Evolutionary conservation across 805 yeast genomes (phyloP).

Genomic region (Saitoella complicata): DNA sequence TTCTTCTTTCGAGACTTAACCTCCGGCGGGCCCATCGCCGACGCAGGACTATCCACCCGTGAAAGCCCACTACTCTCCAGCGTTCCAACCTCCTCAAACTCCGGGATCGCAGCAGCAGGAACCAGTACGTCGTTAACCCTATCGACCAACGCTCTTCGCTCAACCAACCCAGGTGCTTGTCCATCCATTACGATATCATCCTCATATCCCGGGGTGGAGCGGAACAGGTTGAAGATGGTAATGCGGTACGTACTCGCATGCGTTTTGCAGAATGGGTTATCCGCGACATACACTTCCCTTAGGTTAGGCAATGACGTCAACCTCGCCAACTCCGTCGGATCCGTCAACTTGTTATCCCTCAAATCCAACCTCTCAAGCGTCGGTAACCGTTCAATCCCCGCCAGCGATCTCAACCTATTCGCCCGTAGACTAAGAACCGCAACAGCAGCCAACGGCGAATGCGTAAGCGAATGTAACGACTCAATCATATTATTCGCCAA

Average conservation of each 20-base stretch:
- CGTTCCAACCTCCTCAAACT: not conserved
- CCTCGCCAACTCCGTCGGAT: constrained; percentile 14
- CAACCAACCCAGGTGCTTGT: constrained; percentile 15
- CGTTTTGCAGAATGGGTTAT: constrained; percentile 15
- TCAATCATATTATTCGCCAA: constrained; percentile 42
- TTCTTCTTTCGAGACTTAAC: too few relatives aligned
- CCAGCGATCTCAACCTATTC: constrained; percentile 12
- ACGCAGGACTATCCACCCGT: too few relatives aligned
- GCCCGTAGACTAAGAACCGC: constrained; percentile 14
- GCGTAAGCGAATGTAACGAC: constrained; percentile 9
- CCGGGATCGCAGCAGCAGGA: constrained; percentile 5
- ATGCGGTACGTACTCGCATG: constrained; percentile 11
- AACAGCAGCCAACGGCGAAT: constrained; percentile 11
- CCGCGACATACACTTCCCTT: constrained; percentile 15
- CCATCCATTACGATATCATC: constrained; percentile 16
- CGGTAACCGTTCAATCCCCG: constrained; percentile 14
- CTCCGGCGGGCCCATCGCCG: too few relatives aligned
- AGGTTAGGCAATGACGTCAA: constrained; percentile 12
- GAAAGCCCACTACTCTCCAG: not conserved
- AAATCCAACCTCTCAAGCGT: constrained; percentile 14
- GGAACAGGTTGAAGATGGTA: constrained; percentile 14
- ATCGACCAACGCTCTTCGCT: constrained; percentile 12
- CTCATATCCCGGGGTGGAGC: constrained; percentile 12
- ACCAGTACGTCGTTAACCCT: constrained; percentile 8
- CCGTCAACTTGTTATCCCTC: constrained; percentile 15